Conservation (phyloP, 2,329 filamentous ascomycete genomes). For the Cladosporium sp. region DNA sequence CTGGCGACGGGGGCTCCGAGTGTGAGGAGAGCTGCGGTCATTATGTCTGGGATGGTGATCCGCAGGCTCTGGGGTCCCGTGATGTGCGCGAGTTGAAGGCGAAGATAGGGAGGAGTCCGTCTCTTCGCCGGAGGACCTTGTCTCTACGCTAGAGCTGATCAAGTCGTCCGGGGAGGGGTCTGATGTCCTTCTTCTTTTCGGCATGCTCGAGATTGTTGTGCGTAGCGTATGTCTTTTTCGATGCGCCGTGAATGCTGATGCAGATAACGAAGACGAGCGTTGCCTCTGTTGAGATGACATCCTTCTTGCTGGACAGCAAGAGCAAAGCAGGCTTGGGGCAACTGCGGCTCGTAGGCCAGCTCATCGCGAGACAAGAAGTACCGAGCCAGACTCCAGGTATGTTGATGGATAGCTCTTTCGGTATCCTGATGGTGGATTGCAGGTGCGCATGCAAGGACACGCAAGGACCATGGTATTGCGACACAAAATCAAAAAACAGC, state of each 20-base stretch:
- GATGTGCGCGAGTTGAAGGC: not conserved
- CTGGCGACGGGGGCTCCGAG: constrained; percentile 1
- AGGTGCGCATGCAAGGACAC: not conserved
- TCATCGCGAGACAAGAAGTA: not conserved
- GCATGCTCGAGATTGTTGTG: not conserved
- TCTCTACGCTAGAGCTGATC: not conserved
- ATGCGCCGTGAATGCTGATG: not conserved
- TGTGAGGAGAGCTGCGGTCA: not conserved
- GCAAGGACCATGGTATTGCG: constrained; percentile 7
- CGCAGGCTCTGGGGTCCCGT: not conserved
- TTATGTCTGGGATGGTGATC: not conserved
- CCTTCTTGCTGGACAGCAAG: not conserved
- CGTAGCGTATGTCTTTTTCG: not conserved
- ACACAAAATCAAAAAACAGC: not conserved
- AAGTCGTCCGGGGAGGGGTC: not conserved
- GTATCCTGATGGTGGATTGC: not conserved
- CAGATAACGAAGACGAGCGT: not conserved
- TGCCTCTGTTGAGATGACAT: not conserved
- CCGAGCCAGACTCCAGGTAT: not conserved
- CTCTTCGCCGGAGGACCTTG: not conserved
- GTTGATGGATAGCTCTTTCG: not conserved
- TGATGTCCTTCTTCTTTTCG: not conserved
- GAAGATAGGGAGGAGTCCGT: not conserved
- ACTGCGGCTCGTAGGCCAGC: not conserved
- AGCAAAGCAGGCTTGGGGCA: not conserved